Conservation (phyloP, 257 asterid genomes). For the Euphrasia confusa region DNA sequence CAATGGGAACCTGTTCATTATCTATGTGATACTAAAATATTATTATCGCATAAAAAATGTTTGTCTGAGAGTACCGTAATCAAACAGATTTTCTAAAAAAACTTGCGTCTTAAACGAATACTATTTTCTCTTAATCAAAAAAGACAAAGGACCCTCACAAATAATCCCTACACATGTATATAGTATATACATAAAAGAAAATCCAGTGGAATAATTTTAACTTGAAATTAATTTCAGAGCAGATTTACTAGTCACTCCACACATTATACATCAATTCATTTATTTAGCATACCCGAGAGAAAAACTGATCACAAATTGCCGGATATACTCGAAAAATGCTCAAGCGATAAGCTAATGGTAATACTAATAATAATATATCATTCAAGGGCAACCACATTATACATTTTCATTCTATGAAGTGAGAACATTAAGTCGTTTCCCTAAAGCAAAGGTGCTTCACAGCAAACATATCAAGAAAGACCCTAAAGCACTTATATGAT, state of each 20-base stretch:
- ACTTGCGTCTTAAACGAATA: too few species aligned
- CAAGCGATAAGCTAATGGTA: too few species aligned
- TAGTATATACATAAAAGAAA: too few species aligned
- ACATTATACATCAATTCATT: not conserved
- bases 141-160: not conserved
- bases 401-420: not conserved
- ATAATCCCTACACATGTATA: too few species aligned
- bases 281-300: not conserved
- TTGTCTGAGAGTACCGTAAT: too few species aligned
- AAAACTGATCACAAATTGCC: too few species aligned
- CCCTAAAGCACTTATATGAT: not conserved
- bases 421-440: not conserved
- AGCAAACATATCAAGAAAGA: not conserved
- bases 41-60: too few species aligned
- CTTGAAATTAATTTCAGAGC: not conserved
- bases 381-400: not conserved
- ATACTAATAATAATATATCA: not conserved
- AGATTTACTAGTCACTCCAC: not conserved
- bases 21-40: too few species aligned
- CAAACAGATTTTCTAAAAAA: too few species aligned
- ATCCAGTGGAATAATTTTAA: too few species aligned
- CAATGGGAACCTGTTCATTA: not conserved
- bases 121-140: not conserved
- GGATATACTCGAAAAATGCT: too few species aligned
- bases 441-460: not conserved